Base-by-base conservation (phyloP, 164 flowering plant genomes). In the Aristolochia californica region DNA sequence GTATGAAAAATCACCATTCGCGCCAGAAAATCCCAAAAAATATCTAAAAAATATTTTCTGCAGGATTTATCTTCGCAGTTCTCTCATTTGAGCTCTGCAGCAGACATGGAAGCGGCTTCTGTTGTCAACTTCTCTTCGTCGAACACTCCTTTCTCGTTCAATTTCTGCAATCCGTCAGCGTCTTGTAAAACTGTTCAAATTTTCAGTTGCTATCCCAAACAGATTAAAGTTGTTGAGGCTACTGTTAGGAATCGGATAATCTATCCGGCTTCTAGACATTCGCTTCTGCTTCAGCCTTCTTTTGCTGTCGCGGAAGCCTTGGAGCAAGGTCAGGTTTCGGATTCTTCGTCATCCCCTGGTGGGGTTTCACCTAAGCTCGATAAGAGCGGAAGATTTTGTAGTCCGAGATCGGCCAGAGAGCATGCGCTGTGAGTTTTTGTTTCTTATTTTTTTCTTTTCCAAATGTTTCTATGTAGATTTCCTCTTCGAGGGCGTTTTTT, bases 321-420 rank as follows among this genome's bases (percentile, higher is more conserved):
- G 23, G 69, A 69, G 34, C 65, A 65, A 49, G 23, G 66, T 28
- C 13, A 63, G 24, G 55, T 49, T 14, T 34, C 40, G 30, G 60
- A 43, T 11, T 25, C 73, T 40, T 17, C 62, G 8, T 23, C 71
- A 63, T 54, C 72, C 49, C 23, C 53, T 3, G 74, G 55, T 59
- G 82, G 73, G 2, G 53, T 50, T 61, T 62, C 76, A 51, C 84
- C 91, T 5, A 87, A 78, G 66, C 66, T 83, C 25, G 98, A 91
- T 64, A 83, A 84, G 63, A 82, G 72, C 43, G 98, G 98, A 45
- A 73, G 88, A 68, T 85, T 91, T 70, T 85, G 88, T 67, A 91
- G 95, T 68, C 95, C 98, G 13, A 81, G 98, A 75, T 91, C 96
- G 51, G 95, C 95, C 66, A 69, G 98, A 43, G 96, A 91, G 66